Evolutionary conservation across 2,329 filamentous ascomycete species (phyloP).

Genomic region (Fusarium pseudoanthophilum): DNA sequence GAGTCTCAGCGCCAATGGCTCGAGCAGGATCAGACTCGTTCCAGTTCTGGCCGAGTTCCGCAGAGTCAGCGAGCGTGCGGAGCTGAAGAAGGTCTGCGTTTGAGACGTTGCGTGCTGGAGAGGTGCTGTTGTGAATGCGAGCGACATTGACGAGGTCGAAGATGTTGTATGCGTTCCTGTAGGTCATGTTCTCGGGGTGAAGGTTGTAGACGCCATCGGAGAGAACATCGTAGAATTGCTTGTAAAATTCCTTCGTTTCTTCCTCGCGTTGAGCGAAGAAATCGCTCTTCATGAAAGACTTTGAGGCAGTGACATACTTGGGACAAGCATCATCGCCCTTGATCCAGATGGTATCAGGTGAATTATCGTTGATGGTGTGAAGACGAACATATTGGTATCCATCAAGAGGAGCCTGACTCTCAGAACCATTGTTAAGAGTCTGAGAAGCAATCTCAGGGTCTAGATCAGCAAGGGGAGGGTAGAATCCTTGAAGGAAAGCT

Average conservation of each 20-base stretch:
- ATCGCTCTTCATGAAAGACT: conserved; percentile 45
- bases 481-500: conserved; percentile 51
- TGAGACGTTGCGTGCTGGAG: conserved; percentile 46
- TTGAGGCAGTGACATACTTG: conserved; percentile 40
- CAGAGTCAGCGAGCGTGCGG: conserved; percentile 48
- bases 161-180: conserved; percentile 50
- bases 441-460: conserved; percentile 43
- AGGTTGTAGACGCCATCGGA: conserved; percentile 47
- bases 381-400: conserved; percentile 51
- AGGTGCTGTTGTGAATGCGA: conserved; percentile 48
- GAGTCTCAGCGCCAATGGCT: conserved; percentile 47
- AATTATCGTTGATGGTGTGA: conserved; percentile 46
- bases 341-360: conserved; percentile 52
- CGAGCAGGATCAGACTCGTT: conserved; percentile 45
- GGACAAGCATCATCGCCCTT: conserved; percentile 52
- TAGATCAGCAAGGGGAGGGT: conserved; percentile 47
- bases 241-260: conserved; percentile 47
- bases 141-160: conserved; percentile 52
- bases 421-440: conserved; percentile 48
- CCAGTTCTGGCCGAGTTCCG: conserved; percentile 48
- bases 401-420: conserved; percentile 45
- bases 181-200: conserved; percentile 47
- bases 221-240: conserved; percentile 45
- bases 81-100: conserved; percentile 49
- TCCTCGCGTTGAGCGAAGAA: conserved; percentile 41